Evolutionary conservation across 192 early-diverging fungal genomes (phyloP).

Genomic region (Jimgerdemannia flammicorona): DNA sequence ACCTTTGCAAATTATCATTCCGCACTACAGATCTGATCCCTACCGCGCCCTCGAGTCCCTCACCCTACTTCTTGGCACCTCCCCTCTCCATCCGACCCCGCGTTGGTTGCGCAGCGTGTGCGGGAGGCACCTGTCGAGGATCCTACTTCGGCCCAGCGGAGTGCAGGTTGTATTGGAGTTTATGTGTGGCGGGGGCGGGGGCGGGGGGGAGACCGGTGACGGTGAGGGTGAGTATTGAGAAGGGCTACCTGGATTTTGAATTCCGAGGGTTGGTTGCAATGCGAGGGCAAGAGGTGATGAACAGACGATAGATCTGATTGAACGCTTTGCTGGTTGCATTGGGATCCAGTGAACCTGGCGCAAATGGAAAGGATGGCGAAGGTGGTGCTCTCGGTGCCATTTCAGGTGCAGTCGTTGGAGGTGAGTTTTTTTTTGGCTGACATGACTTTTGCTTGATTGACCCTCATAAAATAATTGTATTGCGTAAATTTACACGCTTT

Average conservation of each 20-base stretch:
- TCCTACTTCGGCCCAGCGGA: conserved; percentile 62
- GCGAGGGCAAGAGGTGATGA: too few relatives aligned
- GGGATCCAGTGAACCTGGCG: conserved; percentile 37
- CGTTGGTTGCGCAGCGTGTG: conserved; percentile 65
- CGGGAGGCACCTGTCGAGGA: conserved; percentile 62
- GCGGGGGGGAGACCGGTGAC: too few relatives aligned
- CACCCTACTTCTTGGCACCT: conserved; percentile 55
- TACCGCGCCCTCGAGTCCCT: conserved; percentile 62
- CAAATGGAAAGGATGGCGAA: conserved; percentile 56
- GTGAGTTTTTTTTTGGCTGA: conserved; percentile 13
- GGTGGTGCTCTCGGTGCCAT: conserved; percentile 54
- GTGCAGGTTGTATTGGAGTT: conserved; percentile 63
- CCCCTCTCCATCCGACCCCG: conserved; percentile 44
- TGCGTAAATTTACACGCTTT: too few relatives aligned
- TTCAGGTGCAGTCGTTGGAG: conserved; percentile 53
- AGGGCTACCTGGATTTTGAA: too few relatives aligned
- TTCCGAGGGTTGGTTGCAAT: conserved; percentile 26
- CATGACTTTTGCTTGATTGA: too few relatives aligned
- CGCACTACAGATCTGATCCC: conserved; percentile 37
- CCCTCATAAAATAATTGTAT: too few relatives aligned
- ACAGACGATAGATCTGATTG: too few relatives aligned
- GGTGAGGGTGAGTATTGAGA: too few relatives aligned
- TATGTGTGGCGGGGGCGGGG: conserved; percentile 52
- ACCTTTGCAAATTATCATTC: too few relatives aligned
- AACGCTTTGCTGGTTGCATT: too few relatives aligned